These are phyloP conservation scores for Cryptosporidium felis DNA, from an alignment of 169 alveolate genomes.

Conservation along the genomic window DNA sequence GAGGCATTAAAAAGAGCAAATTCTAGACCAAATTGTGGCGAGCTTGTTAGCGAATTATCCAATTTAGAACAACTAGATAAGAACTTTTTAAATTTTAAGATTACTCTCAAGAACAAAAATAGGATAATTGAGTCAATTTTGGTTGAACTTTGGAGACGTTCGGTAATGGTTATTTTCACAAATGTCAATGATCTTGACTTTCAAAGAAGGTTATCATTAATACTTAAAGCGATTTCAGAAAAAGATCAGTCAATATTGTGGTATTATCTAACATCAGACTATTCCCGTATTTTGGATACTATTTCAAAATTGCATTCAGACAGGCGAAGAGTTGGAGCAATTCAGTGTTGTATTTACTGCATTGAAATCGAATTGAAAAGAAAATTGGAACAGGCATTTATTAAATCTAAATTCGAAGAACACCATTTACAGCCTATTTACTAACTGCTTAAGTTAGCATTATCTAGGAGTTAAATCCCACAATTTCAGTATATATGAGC, in stretches of 20 bases:
- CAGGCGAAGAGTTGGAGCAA: conserved; percentile 22
- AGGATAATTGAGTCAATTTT: background rate
- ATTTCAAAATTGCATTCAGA: background rate
- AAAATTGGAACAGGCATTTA: background rate
- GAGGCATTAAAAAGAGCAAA: too few relatives aligned
- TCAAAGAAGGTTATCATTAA: background rate
- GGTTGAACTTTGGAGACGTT: background rate
- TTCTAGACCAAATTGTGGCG: too few relatives aligned
- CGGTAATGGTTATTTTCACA: background rate
- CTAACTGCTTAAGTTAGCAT: too few relatives aligned
- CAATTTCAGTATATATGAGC: too few relatives aligned
- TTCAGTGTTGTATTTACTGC: conserved; percentile 4
- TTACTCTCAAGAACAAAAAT: too few relatives aligned
- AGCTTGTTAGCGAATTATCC: too few relatives aligned
- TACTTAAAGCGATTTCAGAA: background rate
- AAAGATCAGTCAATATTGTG: background rate
- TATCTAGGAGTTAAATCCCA: too few relatives aligned
- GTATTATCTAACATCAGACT: conserved; percentile 4
- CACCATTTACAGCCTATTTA: too few relatives aligned
- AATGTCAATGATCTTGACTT: background rate
- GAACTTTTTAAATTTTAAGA: too few relatives aligned
- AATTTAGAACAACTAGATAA: too few relatives aligned
- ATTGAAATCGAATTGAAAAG: conserved; percentile 1
- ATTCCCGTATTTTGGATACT: background rate
- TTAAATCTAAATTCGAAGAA: too few relatives aligned